Conservation (phyloP, 495 filamentous ascomycete species). For the Xylaria venustula region DNA sequence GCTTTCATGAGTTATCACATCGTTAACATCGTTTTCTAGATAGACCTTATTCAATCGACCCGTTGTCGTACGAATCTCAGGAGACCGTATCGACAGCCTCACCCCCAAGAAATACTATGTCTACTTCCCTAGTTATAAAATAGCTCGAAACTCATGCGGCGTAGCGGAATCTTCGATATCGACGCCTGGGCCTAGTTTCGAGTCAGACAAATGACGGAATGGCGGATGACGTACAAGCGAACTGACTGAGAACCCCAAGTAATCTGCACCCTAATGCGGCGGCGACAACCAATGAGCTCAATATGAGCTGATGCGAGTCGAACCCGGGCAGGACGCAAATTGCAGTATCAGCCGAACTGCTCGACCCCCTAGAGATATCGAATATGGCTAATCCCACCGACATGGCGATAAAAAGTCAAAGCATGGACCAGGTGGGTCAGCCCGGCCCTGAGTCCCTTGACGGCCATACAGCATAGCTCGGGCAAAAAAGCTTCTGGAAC, state of each 20-base stretch:
- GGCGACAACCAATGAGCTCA: too few relatives aligned
- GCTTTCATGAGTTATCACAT: neutral
- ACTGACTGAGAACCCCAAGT: neutral
- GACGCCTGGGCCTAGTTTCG: neutral
- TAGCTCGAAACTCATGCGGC: neutral
- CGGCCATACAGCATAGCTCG: neutral
- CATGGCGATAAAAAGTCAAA: too few relatives aligned
- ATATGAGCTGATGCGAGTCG: too few relatives aligned
- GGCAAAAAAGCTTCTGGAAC: slow-evolving; percentile 14
- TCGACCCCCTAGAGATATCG: too few relatives aligned
- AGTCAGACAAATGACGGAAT: slow-evolving; percentile 10
- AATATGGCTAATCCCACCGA: too few relatives aligned
- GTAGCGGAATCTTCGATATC: neutral
- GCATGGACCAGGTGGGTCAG: slow-evolving; percentile 13
- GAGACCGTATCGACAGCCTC: neutral
- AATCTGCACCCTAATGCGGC: neutral
- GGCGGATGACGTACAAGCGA: neutral
- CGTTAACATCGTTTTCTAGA: too few relatives aligned
- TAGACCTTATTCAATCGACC: neutral
- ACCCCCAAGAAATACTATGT: too few relatives aligned
- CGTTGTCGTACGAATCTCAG: neutral
- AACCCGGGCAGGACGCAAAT: too few relatives aligned
- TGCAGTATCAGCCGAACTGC: too few relatives aligned
- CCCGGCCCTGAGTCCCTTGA: slow-evolving; percentile 2
- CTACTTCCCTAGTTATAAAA: too few relatives aligned